Evolutionary conservation across 2,329 filamentous ascomycete genomes (phyloP).

Genomic region (Blastomyces silverae): DNA sequence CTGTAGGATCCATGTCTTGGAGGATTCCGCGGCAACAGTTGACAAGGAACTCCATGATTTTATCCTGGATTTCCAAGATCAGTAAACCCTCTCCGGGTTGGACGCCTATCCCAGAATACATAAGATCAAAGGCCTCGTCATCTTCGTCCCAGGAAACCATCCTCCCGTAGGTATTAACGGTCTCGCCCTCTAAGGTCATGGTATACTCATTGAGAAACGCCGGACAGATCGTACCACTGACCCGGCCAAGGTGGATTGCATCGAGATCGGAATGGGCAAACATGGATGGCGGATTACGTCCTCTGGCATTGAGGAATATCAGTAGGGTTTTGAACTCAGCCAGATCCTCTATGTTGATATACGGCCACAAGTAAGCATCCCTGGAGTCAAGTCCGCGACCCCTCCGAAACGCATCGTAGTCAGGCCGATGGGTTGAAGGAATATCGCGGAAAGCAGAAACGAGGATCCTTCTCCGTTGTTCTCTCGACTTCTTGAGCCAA

Average conservation of each 20-base stretch:
- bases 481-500: conserved; percentile 49
- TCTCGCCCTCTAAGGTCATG: conserved; percentile 32
- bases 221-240: conserved; percentile 22
- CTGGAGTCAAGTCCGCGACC: conserved; percentile 17
- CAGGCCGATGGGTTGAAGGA: conserved; percentile 45
- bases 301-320: conserved; percentile 49
- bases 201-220: conserved; percentile 29
- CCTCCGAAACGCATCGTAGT: conserved; percentile 36
- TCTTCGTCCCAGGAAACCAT: conserved; percentile 34
- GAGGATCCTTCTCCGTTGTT: conserved; percentile 44
- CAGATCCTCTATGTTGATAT: conserved; percentile 49
- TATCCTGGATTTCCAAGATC: conserved; percentile 47
- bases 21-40: conserved; percentile 44
- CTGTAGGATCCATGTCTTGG: conserved; percentile 43
- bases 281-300: conserved; percentile 39
- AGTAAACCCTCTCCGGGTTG: conserved; percentile 44
- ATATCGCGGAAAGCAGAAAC: conserved; percentile 46
- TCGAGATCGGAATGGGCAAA: conserved; percentile 46
- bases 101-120: conserved; percentile 34
- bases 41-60: conserved; percentile 45
- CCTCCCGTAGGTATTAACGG: conserved; percentile 31
- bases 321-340: conserved; percentile 39
- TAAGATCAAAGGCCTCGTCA: conserved; percentile 36
- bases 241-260: conserved; percentile 28
- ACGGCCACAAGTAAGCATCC: conserved; percentile 45